Evolutionary conservation across 306 rosid species (phyloP), one percentile per base, ranked within the genome.

Genomic region (Quercus parvula): DNA sequence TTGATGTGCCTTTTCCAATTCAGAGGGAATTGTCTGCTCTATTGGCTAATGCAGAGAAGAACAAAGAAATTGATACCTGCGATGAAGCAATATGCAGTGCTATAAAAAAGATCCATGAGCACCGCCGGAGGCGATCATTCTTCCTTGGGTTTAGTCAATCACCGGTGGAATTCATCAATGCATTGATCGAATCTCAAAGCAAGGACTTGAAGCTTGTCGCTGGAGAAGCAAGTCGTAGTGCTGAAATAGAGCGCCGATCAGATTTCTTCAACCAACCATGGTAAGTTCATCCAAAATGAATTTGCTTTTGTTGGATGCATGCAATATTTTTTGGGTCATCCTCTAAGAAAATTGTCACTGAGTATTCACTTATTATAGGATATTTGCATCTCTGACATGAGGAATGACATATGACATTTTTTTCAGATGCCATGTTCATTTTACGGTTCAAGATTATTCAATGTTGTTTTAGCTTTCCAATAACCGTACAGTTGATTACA

Each of bases 101-200:
- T 77, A 91, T 96, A 71, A 91, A 87, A 82, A 96, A 93, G 85
- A 96, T 96, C 75, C 99, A 93, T 13, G 99, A 96, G 88, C 99
- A 96, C 85, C 92, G 99, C 0, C 84, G 91, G 68, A 91, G 99
- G 78, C 91, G 98, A 51, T 93, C 99, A 6, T 96, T 96, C 78
- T 96, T 96, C 87, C 94, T 96, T 64, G 99, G 99, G 59, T 96
- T 96, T 81, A 96, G 99, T 78, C 99, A 96, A 78, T 96, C 99
- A 11, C 99, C 98, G 3, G 98, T 93, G 59, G 99, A 96, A 81
- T 96, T 96, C 80, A 90, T 93, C 79, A 82, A 91, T 84, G 93
- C 99, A 10, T 71, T 96, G 84, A 92, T 93, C 75, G 99, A 96
- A 64, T 96, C 99, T 73, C 99, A 96, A 85, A 89, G 96, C 89